These are phyloP conservation scores for Pseudocercospora cruenta DNA, from an alignment of 2,329 filamentous ascomycete genomes.

Conservation along the genomic window DNA sequence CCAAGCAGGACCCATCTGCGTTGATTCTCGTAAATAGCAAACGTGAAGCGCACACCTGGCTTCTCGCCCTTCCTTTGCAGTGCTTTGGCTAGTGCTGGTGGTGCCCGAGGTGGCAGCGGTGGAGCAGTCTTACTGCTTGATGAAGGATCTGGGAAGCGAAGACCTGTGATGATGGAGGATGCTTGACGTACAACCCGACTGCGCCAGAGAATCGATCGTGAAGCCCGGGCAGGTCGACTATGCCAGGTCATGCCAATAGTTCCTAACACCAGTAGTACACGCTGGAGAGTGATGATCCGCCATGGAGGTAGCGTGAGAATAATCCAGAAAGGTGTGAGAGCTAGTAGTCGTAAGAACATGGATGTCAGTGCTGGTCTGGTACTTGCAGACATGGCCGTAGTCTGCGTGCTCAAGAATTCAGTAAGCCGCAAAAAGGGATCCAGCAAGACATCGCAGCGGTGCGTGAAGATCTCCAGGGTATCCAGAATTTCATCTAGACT, in stretches of 20 bases:
- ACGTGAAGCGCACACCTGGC: constrained; percentile 90
- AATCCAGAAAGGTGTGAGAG: constrained; percentile 88
- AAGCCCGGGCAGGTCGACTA: constrained; percentile 80
- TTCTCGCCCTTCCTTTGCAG: constrained; percentile 47
- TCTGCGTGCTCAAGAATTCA: constrained; percentile 82
- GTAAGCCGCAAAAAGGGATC: constrained; percentile 87
- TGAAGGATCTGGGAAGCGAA: constrained; percentile 63
- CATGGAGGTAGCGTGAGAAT: constrained; percentile 79
- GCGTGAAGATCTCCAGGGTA: constrained; percentile 85
- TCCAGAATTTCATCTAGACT: constrained; percentile 97
- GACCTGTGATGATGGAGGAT: constrained; percentile 75
- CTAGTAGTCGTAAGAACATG: constrained; percentile 83
- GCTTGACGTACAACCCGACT: constrained; percentile 73
- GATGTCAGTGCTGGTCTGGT: constrained; percentile 87
- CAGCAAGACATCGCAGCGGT: constrained; percentile 86
- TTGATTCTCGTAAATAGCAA: constrained; percentile 95
- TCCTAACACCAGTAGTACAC: constrained; percentile 82
- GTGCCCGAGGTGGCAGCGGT: constrained; percentile 25
- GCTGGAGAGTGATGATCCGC: constrained; percentile 81
- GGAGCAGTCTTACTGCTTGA: constrained; percentile 36
- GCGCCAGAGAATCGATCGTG: constrained; percentile 86
- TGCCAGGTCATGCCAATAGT: constrained; percentile 91
- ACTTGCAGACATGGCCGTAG: constrained; percentile 86
- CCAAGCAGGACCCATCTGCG: constrained; percentile 91
- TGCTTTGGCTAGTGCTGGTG: constrained; percentile 34